Percentiles rank a stretch among this genome's conserved stretches.
Conservation (phyloP, 148 eudicot species). For the Camellia japonica region DNA sequence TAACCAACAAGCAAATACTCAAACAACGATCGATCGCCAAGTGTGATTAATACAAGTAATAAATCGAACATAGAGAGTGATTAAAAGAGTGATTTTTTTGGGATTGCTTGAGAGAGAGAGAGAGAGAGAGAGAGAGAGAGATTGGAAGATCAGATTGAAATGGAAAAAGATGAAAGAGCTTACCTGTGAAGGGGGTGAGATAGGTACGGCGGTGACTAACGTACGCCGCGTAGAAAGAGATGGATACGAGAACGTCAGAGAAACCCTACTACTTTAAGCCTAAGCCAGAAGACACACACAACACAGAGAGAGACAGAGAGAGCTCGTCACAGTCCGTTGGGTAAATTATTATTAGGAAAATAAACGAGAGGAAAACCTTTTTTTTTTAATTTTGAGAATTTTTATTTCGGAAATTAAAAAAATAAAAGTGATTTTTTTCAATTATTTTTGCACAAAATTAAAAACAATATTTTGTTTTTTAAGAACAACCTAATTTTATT, state of each 20-base stretch:
- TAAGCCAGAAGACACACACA: not conserved
- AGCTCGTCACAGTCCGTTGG: not conserved
- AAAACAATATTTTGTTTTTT: no score
- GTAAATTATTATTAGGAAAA: no score
- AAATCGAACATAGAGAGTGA: not conserved
- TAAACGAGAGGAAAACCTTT: no score
- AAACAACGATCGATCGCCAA: not conserved
- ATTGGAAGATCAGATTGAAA: not conserved
- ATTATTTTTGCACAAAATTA: no score
- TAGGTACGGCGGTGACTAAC: constrained; percentile 19
- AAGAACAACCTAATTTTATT: no score
- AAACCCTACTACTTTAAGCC: constrained; percentile 7
- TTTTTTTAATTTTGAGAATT: no score
- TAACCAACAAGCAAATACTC: not conserved
- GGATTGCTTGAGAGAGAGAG: no score
- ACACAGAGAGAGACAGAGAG: not conserved
- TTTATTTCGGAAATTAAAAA: no score
- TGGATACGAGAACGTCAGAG: not conserved
- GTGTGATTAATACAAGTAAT: not conserved
- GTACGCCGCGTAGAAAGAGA: constrained; percentile 26
- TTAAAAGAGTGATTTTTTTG: no score
- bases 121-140: not conserved
- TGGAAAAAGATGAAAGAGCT: constrained; percentile 7
- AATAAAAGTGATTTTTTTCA: no score
- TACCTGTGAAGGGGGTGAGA: constrained; percentile 27